A percentile compares a stretch with the other conserved stretches of the same genome.
These are phyloP conservation scores for Sporothrix sp. DNA, from an alignment of 2,329 filamentous ascomycete genomes.

Conservation along the genomic window DNA sequence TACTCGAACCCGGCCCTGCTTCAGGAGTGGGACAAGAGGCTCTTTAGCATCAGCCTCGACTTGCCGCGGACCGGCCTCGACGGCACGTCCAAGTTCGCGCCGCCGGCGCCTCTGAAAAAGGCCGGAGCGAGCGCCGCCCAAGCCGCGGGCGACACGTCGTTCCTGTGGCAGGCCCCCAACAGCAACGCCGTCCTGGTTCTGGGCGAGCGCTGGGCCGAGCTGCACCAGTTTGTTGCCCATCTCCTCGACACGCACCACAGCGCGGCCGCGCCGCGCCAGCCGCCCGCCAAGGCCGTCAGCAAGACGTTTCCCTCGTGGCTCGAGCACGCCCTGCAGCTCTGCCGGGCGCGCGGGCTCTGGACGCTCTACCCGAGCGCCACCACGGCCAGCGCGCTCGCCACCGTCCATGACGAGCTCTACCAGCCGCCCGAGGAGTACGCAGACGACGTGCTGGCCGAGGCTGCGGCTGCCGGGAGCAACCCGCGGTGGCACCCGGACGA, in stretches of 20 bases:
- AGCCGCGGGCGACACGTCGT: constrained; percentile 37
- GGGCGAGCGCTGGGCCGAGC: constrained; percentile 76
- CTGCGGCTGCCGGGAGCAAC: neutral
- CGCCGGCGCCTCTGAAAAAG: constrained; percentile 24
- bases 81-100: constrained; percentile 44
- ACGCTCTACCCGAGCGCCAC: constrained; percentile 65
- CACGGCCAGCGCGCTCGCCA: constrained; percentile 49
- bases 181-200: constrained; percentile 75
- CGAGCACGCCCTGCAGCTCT: constrained; percentile 67
- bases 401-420: constrained; percentile 67
- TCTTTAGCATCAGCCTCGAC: constrained; percentile 75
- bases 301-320: constrained; percentile 65
- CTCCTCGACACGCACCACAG: constrained; percentile 37
- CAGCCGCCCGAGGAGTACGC: constrained; percentile 60
- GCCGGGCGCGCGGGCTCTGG: constrained; percentile 65
- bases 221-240: constrained; percentile 68
- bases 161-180: constrained; percentile 78
- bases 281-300: constrained; percentile 49
- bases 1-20: constrained; percentile 48
- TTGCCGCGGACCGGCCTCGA: constrained; percentile 56
- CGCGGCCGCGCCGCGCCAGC: constrained; percentile 28
- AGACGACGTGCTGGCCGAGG: constrained; percentile 19
- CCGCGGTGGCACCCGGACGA: constrained; percentile 4
- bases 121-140: neutral
- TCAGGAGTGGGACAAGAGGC: constrained; percentile 38